Conservation (phyloP, 2,329 filamentous ascomycete species). For the Coniochaeta pulveracea region DNA sequence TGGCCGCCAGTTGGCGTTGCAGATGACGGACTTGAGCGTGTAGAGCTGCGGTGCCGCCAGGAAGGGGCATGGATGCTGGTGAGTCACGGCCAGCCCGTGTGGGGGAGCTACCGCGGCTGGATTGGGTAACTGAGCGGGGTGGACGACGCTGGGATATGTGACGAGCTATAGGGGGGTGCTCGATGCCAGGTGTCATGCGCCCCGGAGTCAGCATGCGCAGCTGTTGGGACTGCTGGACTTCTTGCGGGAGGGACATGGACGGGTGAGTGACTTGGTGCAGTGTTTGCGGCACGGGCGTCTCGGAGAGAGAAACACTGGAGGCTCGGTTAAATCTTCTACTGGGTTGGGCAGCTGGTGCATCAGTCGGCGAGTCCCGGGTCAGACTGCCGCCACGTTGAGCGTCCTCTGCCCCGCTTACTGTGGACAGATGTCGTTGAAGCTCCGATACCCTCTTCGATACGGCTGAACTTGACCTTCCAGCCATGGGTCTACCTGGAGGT, state of each 20-base stretch:
- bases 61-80: not conserved
- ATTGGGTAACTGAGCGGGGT: conserved; percentile 12
- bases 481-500: conserved; percentile 5
- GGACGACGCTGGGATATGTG: conserved; percentile 24
- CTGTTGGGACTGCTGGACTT: too few species aligned
- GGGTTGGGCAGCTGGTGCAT: too few species aligned
- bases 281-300: too few species aligned
- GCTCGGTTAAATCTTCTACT: too few species aligned
- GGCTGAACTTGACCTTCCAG: not conserved
- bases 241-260: too few species aligned
- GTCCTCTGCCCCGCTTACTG: not conserved
- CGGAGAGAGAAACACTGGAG: too few species aligned
- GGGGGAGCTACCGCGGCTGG: conserved; percentile 1
- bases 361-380: too few species aligned
- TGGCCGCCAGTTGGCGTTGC: conserved; percentile 31
- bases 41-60: conserved; percentile 20
- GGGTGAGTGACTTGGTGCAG: too few species aligned
- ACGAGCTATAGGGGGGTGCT: conserved; percentile 26
- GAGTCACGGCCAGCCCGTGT: conserved; percentile 3
- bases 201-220: conserved; percentile 24
- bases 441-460: too few species aligned
- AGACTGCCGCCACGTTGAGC: too few species aligned
- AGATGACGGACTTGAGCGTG: conserved; percentile 38
- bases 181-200: conserved; percentile 23
- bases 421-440: not conserved